Evolutionary conservation across 768 basidiomycete genomes (phyloP), one percentile per base, ranked within the genome.

Genomic region (Boletus pseudopeckii): DNA sequence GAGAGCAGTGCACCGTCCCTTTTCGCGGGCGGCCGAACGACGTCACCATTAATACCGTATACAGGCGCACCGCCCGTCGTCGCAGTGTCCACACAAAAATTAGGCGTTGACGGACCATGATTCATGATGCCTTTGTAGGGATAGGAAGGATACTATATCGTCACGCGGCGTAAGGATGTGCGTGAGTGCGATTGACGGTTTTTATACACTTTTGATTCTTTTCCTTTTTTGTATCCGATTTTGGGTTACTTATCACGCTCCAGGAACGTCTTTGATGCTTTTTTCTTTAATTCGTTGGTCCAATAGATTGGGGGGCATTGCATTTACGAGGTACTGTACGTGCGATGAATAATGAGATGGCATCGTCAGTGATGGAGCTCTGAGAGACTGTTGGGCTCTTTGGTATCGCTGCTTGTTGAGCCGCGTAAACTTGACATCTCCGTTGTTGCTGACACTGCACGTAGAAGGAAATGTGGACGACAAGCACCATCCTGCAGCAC

Each of bases 31-130:
- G 50, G n/a, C 5, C 59, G 66, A 44, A 59, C 66, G 36, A 48
- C 56, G 8, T 69, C 66, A 3, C 66, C 66, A 13, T 43, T 68
- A 52, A 65, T 67, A 30, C 52, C 64, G 9, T 67, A 64, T 33
- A 40, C 41, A 14, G 50, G 51, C 5, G 24, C 34, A 10, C 60
- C 52, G 1, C 44, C 58, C 13, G 36, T 53, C 40, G 43, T 53
- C 5, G 40, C 44, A 17, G 24, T 52, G 14, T 15, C 60, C 2
- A 5, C 53, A 7, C 64, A 65, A 57, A 64, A 64, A 37, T 49
- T 66, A 30, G 38, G 56, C 1, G 43, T 64, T 5, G 65, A 66
- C 6, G 65, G 60, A 49, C 49, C 51, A 53, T 65, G 48, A 60
- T 17, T 14, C 7, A 52, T 59, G 48, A 57, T 15, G 20, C 5